phyloP scores from a whole-genome alignment of 257 asterid genomes.

The Hygrophila difformis region DNA sequence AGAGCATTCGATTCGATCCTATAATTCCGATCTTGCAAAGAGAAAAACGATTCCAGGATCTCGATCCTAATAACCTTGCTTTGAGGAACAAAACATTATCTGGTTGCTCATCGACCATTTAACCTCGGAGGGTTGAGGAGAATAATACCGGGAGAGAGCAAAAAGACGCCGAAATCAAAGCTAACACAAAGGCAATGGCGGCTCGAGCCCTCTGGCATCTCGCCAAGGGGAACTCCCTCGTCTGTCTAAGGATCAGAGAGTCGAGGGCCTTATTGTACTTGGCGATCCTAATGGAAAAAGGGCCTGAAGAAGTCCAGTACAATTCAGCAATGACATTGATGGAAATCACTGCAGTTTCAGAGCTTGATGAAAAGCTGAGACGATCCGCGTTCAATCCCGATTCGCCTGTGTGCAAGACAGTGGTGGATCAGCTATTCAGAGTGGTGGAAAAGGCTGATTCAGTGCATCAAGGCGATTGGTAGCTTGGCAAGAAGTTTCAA shows the following conservation, averaged over 20 bases:
- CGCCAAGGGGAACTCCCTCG: conserved; percentile 53
- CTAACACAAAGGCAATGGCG: conserved; percentile 70
- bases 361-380: conserved; percentile 45
- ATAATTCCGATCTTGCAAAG: no score
- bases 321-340: conserved; percentile 80
- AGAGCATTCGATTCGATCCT: no score
- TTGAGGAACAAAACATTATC: no score
- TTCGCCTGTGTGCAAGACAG: conserved; percentile 66
- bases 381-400: conserved; percentile 64
- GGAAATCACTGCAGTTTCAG: conserved; percentile 71
- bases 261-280: conserved; percentile 69
- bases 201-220: conserved; percentile 82
- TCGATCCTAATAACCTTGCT: no score
- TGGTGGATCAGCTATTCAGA: conserved; percentile 46
- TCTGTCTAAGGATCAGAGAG: conserved; percentile 75
- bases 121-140: no score
- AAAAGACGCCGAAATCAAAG: conserved; percentile 68
- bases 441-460: conserved; percentile 39
- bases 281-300: conserved; percentile 66
- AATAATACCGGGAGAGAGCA: conserved; percentile 49
- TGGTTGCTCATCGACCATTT: no score
- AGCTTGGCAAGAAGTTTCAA: conserved; percentile 56
- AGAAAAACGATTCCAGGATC: no score
- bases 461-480: conserved; percentile 45
- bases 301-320: conserved; percentile 50